These are phyloP conservation scores for Leccinum variicolor DNA, from an alignment of 768 basidiomycete species.

Conservation along the genomic window DNA sequence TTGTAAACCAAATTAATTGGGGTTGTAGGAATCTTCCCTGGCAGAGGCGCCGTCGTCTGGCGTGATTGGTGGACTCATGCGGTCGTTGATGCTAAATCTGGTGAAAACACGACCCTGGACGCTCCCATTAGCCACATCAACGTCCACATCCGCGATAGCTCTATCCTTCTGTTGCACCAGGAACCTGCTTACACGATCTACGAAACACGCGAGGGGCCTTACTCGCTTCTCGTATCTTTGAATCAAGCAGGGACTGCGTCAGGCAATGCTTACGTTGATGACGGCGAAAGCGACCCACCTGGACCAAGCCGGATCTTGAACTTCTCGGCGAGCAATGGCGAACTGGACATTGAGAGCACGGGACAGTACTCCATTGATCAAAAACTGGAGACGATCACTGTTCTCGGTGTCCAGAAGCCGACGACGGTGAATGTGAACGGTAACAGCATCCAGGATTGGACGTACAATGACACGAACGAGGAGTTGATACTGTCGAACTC, in stretches of 20 bases:
- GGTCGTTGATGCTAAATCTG: constrained; percentile 40
- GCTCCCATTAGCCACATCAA: constrained; percentile 75
- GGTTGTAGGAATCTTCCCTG: constrained; percentile 58
- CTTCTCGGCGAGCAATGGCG: constrained; percentile 36
- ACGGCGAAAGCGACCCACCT: constrained; percentile 61
- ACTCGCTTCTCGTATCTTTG: constrained; percentile 58
- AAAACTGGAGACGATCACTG: constrained; percentile 47
- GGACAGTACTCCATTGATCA: constrained; percentile 35
- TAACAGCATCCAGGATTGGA: constrained; percentile 33
- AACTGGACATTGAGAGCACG: constrained; percentile 38
- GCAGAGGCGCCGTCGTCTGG: constrained; percentile 56
- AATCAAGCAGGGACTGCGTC: constrained; percentile 45
- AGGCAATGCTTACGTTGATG: constrained; percentile 66
- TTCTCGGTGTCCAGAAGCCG: constrained; percentile 56
- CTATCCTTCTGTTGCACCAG: constrained; percentile 61
- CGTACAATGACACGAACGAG: constrained; percentile 36
- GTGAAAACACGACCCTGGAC: constrained; percentile 46
- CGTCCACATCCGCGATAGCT: constrained; percentile 69
- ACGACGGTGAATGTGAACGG: constrained; percentile 39
- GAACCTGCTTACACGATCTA: constrained; percentile 64
- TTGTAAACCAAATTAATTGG: background rate
- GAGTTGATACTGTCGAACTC: constrained; percentile 41
- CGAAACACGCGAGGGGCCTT: constrained; percentile 62
- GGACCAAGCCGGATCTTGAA: constrained; percentile 46
- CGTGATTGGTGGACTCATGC: constrained; percentile 74